Evolutionary conservation across 2,329 filamentous ascomycete species (phyloP).

Genomic region (Botrytis medusae): DNA sequence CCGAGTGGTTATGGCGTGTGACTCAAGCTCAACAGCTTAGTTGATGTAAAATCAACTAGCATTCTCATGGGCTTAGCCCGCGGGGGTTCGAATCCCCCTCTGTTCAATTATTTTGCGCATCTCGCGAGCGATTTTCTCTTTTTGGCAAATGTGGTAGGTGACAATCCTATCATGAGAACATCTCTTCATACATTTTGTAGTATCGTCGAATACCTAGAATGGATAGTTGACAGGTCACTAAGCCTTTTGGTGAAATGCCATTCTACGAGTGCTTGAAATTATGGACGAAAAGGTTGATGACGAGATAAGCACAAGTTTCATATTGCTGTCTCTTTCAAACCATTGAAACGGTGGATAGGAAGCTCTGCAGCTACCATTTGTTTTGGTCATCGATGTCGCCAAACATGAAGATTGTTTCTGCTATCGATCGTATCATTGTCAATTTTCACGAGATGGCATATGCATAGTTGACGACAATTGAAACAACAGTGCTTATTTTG

Average conservation of each 20-base stretch:
- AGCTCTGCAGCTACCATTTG: background rate
- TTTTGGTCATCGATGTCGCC: background rate
- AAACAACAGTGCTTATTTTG: background rate
- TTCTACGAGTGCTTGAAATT: background rate
- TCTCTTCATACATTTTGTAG: background rate
- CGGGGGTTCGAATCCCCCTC: slow-evolving; percentile 24
- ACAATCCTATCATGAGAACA: background rate
- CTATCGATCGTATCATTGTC: background rate
- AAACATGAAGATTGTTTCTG: no score
- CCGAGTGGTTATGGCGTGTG: slow-evolving; percentile 24
- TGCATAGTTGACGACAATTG: background rate
- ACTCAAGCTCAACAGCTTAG: slow-evolving; percentile 19
- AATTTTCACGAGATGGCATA: background rate
- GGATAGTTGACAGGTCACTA: background rate
- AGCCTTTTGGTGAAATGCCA: background rate
- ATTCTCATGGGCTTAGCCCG: slow-evolving; percentile 22
- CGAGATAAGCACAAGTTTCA: no score
- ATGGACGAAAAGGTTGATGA: background rate
- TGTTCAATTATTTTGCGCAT: slow-evolving; percentile 13
- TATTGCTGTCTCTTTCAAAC: no score
- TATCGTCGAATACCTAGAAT: background rate
- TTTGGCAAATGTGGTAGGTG: background rate
- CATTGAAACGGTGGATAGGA: background rate
- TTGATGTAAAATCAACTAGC: background rate
- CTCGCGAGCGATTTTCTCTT: background rate